Evolutionary conservation across 2,329 filamentous ascomycete species (phyloP).

Genomic region (Neoscytalidium dimidiatum): DNA sequence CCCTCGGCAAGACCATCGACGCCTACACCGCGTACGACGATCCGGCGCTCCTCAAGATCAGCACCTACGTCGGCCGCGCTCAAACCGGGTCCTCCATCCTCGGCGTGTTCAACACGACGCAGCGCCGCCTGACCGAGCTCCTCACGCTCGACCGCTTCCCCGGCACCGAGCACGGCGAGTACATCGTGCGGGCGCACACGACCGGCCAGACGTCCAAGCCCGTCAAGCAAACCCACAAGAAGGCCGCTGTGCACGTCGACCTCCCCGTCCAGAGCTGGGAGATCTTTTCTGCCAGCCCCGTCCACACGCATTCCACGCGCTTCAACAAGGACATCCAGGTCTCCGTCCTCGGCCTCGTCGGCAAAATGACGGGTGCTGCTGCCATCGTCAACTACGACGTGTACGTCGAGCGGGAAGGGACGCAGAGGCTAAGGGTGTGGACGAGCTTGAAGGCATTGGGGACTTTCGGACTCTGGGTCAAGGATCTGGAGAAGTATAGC

Average conservation of each 20-base stretch:
- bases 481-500: conserved; percentile 61
- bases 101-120: conserved; percentile 80
- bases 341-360: conserved; percentile 74
- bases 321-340: conserved; percentile 50
- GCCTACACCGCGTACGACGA: conserved; percentile 78
- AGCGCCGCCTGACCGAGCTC: conserved; percentile 65
- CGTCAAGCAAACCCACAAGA: conserved; percentile 46
- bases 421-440: conserved; percentile 67
- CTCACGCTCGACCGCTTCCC: conserved; percentile 72
- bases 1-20: conserved; percentile 70
- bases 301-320: conserved; percentile 48
- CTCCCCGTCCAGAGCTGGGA: conserved; percentile 72
- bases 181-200: conserved; percentile 73
- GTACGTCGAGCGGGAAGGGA: conserved; percentile 48
- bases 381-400: conserved; percentile 68
- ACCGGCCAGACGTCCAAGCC: conserved; percentile 63
- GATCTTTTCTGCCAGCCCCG: conserved; percentile 73
- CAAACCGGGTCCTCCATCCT: conserved; percentile 74
- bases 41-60: conserved; percentile 71
- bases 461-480: conserved; percentile 76
- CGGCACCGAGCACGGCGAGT: conserved; percentile 63
- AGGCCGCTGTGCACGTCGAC: conserved; percentile 60
- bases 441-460: conserved; percentile 80
- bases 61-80: conserved; percentile 71
- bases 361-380: conserved; percentile 87